These are phyloP conservation scores for Jamesozyma piceae DNA, from an alignment of 805 yeast species.

Conservation along the genomic window DNA sequence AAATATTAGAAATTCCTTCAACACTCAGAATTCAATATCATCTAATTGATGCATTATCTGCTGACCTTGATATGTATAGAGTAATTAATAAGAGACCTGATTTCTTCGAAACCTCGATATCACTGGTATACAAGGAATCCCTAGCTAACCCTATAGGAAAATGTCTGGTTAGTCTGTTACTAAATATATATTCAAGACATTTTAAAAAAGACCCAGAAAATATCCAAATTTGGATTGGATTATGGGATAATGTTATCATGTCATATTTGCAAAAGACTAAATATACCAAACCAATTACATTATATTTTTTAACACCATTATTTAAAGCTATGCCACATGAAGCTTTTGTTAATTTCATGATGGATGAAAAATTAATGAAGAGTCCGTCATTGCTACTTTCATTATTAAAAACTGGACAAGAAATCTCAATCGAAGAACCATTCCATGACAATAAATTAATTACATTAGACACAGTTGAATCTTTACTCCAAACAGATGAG, in stretches of 20 bases:
- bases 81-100: conserved; percentile 38
- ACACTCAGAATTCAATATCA: conserved; percentile 54
- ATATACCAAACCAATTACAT: conserved; percentile 40
- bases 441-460: conserved; percentile 33
- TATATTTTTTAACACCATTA: conserved; percentile 54
- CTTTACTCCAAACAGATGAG: conserved; percentile 38
- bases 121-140: conserved; percentile 44
- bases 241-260: conserved; percentile 42
- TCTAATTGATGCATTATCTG: conserved; percentile 47
- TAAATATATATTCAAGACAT: conserved; percentile 29
- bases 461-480: conserved; percentile 25
- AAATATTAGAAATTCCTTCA: conserved; percentile 36
- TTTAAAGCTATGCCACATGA: conserved; percentile 41
- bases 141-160: conserved; percentile 62
- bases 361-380: conserved; percentile 14
- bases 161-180: conserved; percentile 36
- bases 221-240: conserved; percentile 35
- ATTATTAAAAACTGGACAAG: conserved; percentile 56
- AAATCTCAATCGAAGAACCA: conserved; percentile 45
- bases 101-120: conserved; percentile 41
- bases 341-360: conserved; percentile 34
- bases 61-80: conserved; percentile 35
- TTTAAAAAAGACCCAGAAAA: conserved; percentile 9
- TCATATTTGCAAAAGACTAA: conserved; percentile 28
- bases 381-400: conserved; percentile 39